phyloP scores from a whole-genome alignment of 345 rosid species.

The rapeseed (Brassica napus) region DNA sequence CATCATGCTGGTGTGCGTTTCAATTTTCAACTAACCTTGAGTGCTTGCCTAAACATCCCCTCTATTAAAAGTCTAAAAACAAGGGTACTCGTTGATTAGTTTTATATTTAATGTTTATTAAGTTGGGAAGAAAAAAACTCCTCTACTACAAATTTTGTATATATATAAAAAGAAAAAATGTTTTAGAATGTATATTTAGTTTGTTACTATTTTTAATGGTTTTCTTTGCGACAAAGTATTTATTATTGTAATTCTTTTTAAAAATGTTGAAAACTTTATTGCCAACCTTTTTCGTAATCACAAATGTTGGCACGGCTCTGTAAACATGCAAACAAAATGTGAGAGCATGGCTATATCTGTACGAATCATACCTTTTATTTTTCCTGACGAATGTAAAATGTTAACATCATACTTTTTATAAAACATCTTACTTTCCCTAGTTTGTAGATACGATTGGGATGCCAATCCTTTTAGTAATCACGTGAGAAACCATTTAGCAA shows the following conservation, averaged over 20 bases:
- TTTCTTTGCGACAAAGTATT: not conserved
- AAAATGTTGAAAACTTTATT: not conserved
- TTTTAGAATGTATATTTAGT: not conserved
- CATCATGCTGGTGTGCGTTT: not conserved
- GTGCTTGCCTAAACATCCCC: not conserved
- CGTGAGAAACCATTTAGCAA: slow-evolving; percentile 27
- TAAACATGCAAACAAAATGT: not conserved
- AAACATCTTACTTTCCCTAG: not conserved
- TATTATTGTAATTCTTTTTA: not conserved
- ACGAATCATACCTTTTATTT: not conserved
- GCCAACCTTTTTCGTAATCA: not conserved
- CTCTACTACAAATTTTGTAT: not conserved
- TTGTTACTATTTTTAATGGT: not conserved
- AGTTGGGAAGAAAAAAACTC: not conserved
- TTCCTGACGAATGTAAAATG: slow-evolving; percentile 1
- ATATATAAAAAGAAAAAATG: not conserved
- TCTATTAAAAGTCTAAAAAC: not conserved
- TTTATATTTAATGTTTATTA: not conserved
- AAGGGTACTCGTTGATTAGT: not conserved
- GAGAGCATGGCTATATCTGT: not conserved
- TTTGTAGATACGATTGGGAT: not conserved
- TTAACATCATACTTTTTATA: not conserved
- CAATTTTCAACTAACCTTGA: not conserved
- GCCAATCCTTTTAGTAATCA: not conserved
- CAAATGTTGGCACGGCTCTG: not conserved